Base-by-base conservation (phyloP, 176 grass and related monocot genomes). In the Echinochloa phyllopogon region DNA sequence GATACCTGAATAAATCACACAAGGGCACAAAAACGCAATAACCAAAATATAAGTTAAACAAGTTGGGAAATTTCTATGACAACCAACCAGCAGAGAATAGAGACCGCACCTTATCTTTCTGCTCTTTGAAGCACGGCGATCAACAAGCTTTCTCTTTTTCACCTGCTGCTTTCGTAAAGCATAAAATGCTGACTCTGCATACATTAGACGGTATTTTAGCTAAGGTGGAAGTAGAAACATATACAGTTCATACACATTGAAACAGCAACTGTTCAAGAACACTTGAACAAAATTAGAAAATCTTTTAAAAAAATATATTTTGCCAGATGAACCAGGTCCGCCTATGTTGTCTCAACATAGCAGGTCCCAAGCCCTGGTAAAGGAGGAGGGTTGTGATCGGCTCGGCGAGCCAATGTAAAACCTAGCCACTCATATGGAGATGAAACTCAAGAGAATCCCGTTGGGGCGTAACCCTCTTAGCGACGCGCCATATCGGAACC, bases 91-190 rank as follows among this genome's bases (percentile, higher is more conserved):
- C 25, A 20, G 25, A 74, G 15, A 17, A 52, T 37, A 36, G 42
- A 65, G 15, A 50, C 3, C 2, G 2, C 70, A 95, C 93, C 96
- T 94, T 81, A 94, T 98, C 69, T 98, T 98, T 47, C 93, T 90
- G 67, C 93, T 98, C 81, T 98, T 98, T 2, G 96, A 98, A 89
- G 96, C 93, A 16, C 91, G 91, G 0, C 91, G 91, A 55, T 98
- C 96, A 8, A 95, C 93, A 37, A 89, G 62, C 76, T 98, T 95
- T 10, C 96, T 88, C 65, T 94, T 98, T 65, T 95, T 98, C 37
- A 86, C 68, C 82, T 95, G 93, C 77, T 94, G 86, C 88, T 91
- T 98, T 82, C 44, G 90, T 37, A 98, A 43, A 71, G 87, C 87
- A 81, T 94, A 98, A 77, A 92, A 86, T 68, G 85, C 58, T 3